Percentiles rank a stretch among this genome's conserved stretches.
These are phyloP conservation scores for Mucuna pruriens DNA, from an alignment of 306 rosid species.

Conservation along the genomic window DNA sequence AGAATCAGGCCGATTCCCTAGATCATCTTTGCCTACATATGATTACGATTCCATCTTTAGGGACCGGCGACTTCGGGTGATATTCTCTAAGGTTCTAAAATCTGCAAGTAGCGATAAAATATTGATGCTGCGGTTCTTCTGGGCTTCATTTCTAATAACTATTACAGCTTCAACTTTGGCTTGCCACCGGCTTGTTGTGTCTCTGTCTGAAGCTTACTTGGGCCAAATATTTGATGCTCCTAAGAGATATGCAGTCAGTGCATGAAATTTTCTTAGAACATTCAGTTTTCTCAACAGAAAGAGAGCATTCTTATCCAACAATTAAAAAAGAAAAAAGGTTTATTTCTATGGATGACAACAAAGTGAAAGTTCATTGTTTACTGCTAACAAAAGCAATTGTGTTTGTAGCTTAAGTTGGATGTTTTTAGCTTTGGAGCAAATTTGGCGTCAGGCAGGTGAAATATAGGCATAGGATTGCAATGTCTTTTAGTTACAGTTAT, in stretches of 20 bases:
- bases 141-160: conserved; percentile 63
- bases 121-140: conserved; percentile 69
- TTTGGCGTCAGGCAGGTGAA: conserved; percentile 37
- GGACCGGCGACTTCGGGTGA: conserved; percentile 78
- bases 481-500: conserved; percentile 14
- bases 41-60: conserved; percentile 61
- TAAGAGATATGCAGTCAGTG: conserved; percentile 65
- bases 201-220: conserved; percentile 70
- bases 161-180: conserved; percentile 73
- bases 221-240: conserved; percentile 57
- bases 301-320: conserved; percentile 32
- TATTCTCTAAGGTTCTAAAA: conserved; percentile 61
- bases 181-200: conserved; percentile 62
- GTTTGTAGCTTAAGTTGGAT: conserved; percentile 19
- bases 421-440: conserved; percentile 12
- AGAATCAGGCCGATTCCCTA: conserved; percentile 57
- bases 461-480: conserved; percentile 30
- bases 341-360: conserved; percentile 2
- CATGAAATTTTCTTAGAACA: conserved; percentile 45
- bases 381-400: conserved; percentile 29
- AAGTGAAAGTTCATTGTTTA: conserved; percentile 5
- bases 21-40: conserved; percentile 44
- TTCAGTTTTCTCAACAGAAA: conserved; percentile 21
- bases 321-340: not conserved
- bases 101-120: conserved; percentile 65